These are phyloP conservation scores for Russula lepida DNA, from an alignment of 768 basidiomycete genomes.

Conservation along the genomic window DNA sequence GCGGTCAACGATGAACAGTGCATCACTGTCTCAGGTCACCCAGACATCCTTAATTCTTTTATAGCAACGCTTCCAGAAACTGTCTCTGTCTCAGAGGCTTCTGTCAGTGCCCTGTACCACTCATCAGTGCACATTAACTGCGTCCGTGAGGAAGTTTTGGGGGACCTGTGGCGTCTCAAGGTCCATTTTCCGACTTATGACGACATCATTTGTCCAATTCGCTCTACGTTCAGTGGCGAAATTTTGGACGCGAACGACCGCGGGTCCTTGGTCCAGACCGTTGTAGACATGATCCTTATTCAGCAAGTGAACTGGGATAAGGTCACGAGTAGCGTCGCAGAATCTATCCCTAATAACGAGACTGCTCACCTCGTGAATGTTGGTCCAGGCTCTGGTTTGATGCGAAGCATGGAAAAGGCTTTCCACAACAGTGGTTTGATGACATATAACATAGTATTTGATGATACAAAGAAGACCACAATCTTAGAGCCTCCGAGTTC, in stretches of 20 bases:
- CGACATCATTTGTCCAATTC: slow-evolving; percentile 31
- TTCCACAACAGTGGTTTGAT: slow-evolving; percentile 24
- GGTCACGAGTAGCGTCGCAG: slow-evolving; percentile 26
- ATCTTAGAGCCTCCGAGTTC: slow-evolving; percentile 19
- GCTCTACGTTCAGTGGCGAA: slow-evolving; percentile 16
- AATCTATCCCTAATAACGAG: slow-evolving; percentile 21
- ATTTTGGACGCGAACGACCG: neutral
- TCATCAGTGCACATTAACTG: slow-evolving; percentile 27
- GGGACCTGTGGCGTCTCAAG: slow-evolving; percentile 35
- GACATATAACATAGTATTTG: slow-evolving; percentile 1
- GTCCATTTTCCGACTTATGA: slow-evolving; percentile 44
- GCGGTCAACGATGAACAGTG: slow-evolving; percentile 40
- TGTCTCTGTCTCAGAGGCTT: slow-evolving; percentile 35
- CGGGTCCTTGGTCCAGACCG: slow-evolving; percentile 7
- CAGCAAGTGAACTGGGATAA: slow-evolving; percentile 37
- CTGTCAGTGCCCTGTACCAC: slow-evolving; percentile 48
- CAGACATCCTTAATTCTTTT: slow-evolving; percentile 41
- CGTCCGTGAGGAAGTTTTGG: slow-evolving; percentile 35
- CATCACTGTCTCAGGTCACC: slow-evolving; percentile 52
- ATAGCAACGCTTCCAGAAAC: slow-evolving; percentile 30
- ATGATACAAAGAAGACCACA: neutral
- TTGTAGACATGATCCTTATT: slow-evolving; percentile 20
- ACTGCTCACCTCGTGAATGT: slow-evolving; percentile 38
- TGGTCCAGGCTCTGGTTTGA: slow-evolving; percentile 39
- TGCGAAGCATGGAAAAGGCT: slow-evolving; percentile 33